A percentile compares a stretch with the other conserved stretches of the same genome.
Conservation (phyloP, 345 rosid genomes). For the Rhizophora mangle region DNA sequence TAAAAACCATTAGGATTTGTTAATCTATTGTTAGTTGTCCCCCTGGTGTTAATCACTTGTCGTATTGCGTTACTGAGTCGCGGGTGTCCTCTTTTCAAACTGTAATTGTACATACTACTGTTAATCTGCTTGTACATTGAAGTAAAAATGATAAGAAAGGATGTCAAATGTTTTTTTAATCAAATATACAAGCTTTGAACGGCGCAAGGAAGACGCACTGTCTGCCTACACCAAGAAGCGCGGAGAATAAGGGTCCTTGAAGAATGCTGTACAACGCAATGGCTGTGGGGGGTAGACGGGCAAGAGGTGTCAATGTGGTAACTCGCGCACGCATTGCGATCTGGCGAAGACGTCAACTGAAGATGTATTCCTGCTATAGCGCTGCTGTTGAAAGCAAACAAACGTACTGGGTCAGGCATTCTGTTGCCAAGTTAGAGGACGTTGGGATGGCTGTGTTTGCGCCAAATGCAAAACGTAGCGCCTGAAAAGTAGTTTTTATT, state of each 20-base stretch:
- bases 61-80: no score
- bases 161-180: no score
- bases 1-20: no score
- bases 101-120: no score
- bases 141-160: no score
- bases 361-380: neutral
- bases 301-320: conserved; percentile 46
- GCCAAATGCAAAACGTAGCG: neutral
- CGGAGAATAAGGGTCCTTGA: conserved; percentile 52
- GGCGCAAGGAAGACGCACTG: neutral
- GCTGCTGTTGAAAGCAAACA: neutral
- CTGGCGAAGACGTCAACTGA: neutral
- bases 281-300: conserved; percentile 19
- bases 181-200: no score
- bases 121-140: no score
- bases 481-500: no score
- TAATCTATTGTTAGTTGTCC: no score
- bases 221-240: conserved; percentile 84
- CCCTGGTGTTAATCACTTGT: no score
- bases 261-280: conserved; percentile 28
- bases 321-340: conserved; percentile 20
- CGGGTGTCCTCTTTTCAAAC: no score
- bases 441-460: neutral
- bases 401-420: neutral
- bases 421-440: no score